Evolutionary conservation across 2,329 filamentous ascomycete species (phyloP).

Genomic region (Coniella lustricola): DNA sequence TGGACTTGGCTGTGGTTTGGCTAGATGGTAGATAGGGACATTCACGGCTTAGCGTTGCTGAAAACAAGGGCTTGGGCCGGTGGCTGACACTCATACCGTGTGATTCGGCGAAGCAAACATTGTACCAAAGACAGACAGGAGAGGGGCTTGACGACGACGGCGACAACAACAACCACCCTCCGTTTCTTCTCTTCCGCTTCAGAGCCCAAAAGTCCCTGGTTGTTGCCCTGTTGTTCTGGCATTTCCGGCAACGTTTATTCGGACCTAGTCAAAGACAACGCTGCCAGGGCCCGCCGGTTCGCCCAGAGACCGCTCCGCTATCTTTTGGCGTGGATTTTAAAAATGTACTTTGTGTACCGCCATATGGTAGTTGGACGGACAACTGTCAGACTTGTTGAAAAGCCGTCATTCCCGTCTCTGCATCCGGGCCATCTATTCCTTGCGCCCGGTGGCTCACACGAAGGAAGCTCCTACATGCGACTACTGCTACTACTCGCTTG

Average conservation of each 20-base stretch:
- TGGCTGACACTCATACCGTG: constrained; percentile 8
- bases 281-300: too few species aligned
- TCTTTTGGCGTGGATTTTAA: neutral
- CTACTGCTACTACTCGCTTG: too few species aligned
- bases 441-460: neutral
- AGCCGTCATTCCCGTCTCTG: neutral
- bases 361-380: neutral
- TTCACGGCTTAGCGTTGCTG: too few species aligned
- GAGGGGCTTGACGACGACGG: constrained; percentile 1
- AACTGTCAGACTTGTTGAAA: neutral
- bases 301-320: too few species aligned
- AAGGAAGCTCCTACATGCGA: neutral
- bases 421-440: neutral
- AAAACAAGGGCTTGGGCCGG: neutral
- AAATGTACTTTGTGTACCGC: neutral
- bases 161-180: too few species aligned
- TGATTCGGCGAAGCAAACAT: constrained; percentile 6
- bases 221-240: too few species aligned
- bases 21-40: too few species aligned
- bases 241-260: too few species aligned
- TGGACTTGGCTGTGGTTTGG: neutral
- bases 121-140: constrained; percentile 1
- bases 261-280: too few species aligned
- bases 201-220: too few species aligned
- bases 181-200: too few species aligned